Conservation (phyloP, 352 stramenopile genomes). For the Phytophthora constricta region DNA sequence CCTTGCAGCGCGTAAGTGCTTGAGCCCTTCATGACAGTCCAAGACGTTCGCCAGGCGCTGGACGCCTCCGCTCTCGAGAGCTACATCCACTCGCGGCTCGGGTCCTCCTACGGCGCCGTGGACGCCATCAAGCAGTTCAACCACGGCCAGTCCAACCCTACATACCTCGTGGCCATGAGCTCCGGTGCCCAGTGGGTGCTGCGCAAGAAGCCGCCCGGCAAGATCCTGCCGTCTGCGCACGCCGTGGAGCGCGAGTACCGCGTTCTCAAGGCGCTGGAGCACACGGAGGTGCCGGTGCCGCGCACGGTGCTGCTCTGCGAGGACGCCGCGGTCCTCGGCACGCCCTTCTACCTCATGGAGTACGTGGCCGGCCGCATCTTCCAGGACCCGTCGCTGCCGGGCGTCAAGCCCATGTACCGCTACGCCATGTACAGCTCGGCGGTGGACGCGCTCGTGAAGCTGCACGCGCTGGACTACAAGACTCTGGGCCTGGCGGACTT, state of each 20-base stretch:
- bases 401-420: conserved; percentile 71
- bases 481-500: conserved; percentile 62
- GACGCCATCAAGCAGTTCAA: conserved; percentile 80
- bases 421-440: conserved; percentile 85
- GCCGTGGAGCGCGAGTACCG: conserved; percentile 83
- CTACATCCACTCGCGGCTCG: conserved; percentile 60
- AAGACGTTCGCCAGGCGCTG: conserved; percentile 64
- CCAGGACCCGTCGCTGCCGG: conserved; percentile 68
- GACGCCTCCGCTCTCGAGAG: conserved; percentile 53
- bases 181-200: conserved; percentile 75
- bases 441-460: conserved; percentile 65
- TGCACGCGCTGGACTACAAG: conserved; percentile 74
- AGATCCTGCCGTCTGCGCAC: conserved; percentile 83
- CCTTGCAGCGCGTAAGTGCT: conserved; percentile 11
- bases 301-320: conserved; percentile 73
- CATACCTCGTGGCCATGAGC: conserved; percentile 80
- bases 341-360: conserved; percentile 86
- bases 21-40: conserved; percentile 44
- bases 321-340: conserved; percentile 67
- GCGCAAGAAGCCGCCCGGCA: conserved; percentile 84
- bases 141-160: conserved; percentile 90
- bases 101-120: conserved; percentile 58
- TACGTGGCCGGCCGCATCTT: conserved; percentile 80
- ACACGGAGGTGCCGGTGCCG: conserved; percentile 71
- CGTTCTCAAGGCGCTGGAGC: conserved; percentile 68